Percentiles rank a stretch among this genome's conserved stretches.
These are phyloP conservation scores for Hemileccinum hortonii DNA, from an alignment of 1,284 basidiomycete species.

Conservation along the genomic window DNA sequence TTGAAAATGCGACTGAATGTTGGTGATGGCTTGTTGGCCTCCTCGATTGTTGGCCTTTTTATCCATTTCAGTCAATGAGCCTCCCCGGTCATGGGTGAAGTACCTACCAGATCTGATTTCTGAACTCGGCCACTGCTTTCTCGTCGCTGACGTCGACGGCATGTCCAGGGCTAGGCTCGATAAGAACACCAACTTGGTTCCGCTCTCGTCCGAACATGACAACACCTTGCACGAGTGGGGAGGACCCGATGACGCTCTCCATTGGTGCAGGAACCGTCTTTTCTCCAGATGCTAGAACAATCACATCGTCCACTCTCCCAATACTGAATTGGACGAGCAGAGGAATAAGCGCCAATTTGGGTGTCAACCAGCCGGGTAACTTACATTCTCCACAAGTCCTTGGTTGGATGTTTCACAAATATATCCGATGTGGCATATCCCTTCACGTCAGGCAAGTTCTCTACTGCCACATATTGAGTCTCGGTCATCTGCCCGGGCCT, in stretches of 20 bases:
- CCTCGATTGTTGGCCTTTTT: slow-evolving; percentile 24
- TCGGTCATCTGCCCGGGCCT: slow-evolving; percentile 8
- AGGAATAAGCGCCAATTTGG: not conserved
- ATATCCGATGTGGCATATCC: slow-evolving; percentile 31
- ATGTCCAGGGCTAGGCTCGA: slow-evolving; percentile 33
- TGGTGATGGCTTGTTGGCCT: slow-evolving; percentile 28
- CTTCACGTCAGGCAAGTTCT: slow-evolving; percentile 30
- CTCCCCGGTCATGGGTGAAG: not conserved
- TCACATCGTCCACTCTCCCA: slow-evolving; percentile 29
- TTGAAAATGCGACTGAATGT: slow-evolving; percentile 33
- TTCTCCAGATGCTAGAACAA: slow-evolving; percentile 31
- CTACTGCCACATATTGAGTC: slow-evolving; percentile 13
- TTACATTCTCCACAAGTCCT: slow-evolving; percentile 30
- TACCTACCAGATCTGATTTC: slow-evolving; percentile 40
- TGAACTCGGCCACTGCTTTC: slow-evolving; percentile 31
- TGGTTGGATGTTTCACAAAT: slow-evolving; percentile 30
- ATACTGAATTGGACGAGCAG: slow-evolving; percentile 17
- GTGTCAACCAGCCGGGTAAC: not conserved
- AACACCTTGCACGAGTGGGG: slow-evolving; percentile 17
- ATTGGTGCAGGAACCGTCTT: slow-evolving; percentile 34
- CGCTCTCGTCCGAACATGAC: slow-evolving; percentile 43
- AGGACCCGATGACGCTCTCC: slow-evolving; percentile 25
- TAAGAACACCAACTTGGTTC: slow-evolving; percentile 40
- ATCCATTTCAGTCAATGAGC: slow-evolving; percentile 2
- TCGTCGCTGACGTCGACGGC: slow-evolving; percentile 31